These are phyloP conservation scores for Arachnomyces sp. DNA, from an alignment of 2,329 filamentous ascomycete genomes.

Conservation along the genomic window DNA sequence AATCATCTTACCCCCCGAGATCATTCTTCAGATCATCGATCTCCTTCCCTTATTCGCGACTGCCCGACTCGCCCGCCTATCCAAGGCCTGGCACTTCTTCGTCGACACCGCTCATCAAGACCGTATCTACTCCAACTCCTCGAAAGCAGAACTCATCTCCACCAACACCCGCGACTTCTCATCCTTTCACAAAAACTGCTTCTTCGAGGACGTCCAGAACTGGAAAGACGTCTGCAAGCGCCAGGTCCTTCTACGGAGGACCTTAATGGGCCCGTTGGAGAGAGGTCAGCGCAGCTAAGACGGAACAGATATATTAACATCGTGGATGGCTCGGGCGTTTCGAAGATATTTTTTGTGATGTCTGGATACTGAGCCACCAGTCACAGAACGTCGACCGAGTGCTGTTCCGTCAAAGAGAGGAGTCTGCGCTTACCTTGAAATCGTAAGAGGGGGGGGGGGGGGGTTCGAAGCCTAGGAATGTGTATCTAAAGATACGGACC, in stretches of 20 bases:
- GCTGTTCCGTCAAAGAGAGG: too few relatives aligned
- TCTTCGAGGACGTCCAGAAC: conserved; percentile 17
- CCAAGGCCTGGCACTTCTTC: conserved; percentile 34
- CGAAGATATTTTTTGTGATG: too few relatives aligned
- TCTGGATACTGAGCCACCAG: too few relatives aligned
- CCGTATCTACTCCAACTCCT: conserved; percentile 30
- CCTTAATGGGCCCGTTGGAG: too few relatives aligned
- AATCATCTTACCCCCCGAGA: conserved; percentile 29
- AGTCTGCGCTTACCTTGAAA: too few relatives aligned
- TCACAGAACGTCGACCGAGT: too few relatives aligned
- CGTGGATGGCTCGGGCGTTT: too few relatives aligned
- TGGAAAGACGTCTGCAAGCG: conserved; percentile 41
- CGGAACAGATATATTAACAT: too few relatives aligned
- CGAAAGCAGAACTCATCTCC: conserved; percentile 19
- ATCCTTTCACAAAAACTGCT: conserved; percentile 25
- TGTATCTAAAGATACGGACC: too few relatives aligned
- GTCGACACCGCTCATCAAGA: conserved; percentile 38
- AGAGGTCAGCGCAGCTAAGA: too few relatives aligned
- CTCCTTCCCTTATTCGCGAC: conserved; percentile 28
- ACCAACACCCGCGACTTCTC: conserved; percentile 23
- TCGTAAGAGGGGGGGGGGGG: too few relatives aligned
- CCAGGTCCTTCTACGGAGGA: conserved; percentile 31
- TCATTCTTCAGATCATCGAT: conserved; percentile 35
- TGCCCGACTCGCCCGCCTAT: conserved; percentile 27
- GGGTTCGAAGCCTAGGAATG: too few relatives aligned